phyloP scores from a whole-genome alignment of 768 basidiomycete species.

The Boletus speciosus region DNA sequence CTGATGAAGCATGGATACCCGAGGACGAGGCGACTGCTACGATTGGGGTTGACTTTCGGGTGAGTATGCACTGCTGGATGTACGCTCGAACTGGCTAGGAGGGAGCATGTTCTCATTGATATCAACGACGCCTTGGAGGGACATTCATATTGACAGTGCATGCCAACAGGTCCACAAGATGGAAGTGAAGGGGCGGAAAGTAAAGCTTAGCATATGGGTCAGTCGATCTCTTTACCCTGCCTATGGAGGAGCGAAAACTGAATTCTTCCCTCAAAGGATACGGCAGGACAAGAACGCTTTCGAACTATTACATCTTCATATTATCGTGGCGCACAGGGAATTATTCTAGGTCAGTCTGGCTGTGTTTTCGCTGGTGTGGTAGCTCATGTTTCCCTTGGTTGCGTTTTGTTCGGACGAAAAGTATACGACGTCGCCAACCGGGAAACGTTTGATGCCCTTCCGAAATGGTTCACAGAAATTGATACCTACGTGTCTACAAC shows the following conservation, averaged over 20 bases:
- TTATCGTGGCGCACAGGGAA: constrained; percentile 85
- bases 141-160: neutral
- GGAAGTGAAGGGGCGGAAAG: constrained; percentile 76
- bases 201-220: constrained; percentile 97
- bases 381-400: neutral
- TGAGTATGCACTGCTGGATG: constrained; percentile 35
- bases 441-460: constrained; percentile 91
- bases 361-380: neutral
- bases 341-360: constrained; percentile 57
- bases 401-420: constrained; percentile 25
- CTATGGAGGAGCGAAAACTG: neutral
- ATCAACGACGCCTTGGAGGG: neutral
- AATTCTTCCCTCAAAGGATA: constrained; percentile 53
- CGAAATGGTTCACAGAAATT: constrained; percentile 88
- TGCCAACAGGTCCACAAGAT: constrained; percentile 77
- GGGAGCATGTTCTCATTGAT: neutral
- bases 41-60: constrained; percentile 82
- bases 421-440: constrained; percentile 95
- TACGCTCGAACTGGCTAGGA: neutral
- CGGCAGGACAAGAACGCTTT: constrained; percentile 96
- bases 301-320: constrained; percentile 94
- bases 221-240: constrained; percentile 22
- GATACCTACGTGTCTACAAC: constrained; percentile 86
- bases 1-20: constrained; percentile 92
- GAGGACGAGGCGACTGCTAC: constrained; percentile 87